These are phyloP conservation scores for Luvunga scandens DNA, from an alignment of 345 rosid species.

Conservation along the genomic window DNA sequence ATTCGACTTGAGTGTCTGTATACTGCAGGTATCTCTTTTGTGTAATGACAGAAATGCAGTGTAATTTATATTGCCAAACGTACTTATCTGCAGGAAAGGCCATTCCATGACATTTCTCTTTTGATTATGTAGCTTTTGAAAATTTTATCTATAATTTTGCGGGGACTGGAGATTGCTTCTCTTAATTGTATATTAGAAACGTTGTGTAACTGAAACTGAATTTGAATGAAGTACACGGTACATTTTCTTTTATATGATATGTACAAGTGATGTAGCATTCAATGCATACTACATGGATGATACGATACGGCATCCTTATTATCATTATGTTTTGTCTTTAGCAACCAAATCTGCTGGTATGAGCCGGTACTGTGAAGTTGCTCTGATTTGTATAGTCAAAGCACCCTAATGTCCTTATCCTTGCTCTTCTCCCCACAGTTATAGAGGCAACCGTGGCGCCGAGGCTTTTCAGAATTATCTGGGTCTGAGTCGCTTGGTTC, in stretches of 20 bases:
- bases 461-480: conserved; percentile 65
- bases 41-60: conserved; percentile 6
- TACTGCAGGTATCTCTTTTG: conserved; percentile 13
- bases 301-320: conserved; percentile 30
- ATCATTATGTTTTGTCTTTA: not conserved
- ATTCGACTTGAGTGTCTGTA: conserved; percentile 6
- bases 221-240: not conserved
- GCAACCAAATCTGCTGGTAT: not conserved
- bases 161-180: not conserved
- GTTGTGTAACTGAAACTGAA: not conserved
- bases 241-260: conserved; percentile 16
- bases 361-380: conserved; percentile 1
- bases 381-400: conserved; percentile 20
- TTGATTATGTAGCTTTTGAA: conserved; percentile 14
- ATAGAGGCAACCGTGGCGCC: conserved; percentile 70
- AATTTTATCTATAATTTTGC: conserved; percentile 5
- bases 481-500: conserved; percentile 75
- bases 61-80: conserved; percentile 18
- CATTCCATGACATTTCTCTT: not conserved
- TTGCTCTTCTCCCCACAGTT: conserved; percentile 40
- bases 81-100: conserved; percentile 17
- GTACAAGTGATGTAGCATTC: not conserved
- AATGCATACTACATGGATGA: conserved; percentile 12
- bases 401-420: conserved; percentile 35
- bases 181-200: not conserved